A percentile compares a stretch with the other conserved stretches of the same genome.
These are phyloP conservation scores for Bipolaris cookei DNA, from an alignment of 2,329 filamentous ascomycete species.

Conservation along the genomic window DNA sequence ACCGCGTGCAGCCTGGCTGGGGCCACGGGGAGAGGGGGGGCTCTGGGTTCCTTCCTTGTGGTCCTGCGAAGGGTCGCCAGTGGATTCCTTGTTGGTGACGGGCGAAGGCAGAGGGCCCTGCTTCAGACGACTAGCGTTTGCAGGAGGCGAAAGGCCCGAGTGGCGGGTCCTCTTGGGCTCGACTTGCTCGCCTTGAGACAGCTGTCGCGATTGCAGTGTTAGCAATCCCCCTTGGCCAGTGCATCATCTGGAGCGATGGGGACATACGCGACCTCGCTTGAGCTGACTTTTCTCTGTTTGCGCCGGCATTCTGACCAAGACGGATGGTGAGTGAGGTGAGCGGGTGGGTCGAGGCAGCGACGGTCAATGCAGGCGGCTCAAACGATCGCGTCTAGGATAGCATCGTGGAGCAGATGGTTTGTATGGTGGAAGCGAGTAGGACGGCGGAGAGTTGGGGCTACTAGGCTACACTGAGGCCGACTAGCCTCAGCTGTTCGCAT, in stretches of 20 bases:
- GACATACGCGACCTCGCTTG: constrained; percentile 77
- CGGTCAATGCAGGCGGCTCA: constrained; percentile 28
- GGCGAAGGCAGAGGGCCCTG: constrained; percentile 76
- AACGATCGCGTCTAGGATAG: constrained; percentile 25
- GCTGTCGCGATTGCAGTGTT: constrained; percentile 56
- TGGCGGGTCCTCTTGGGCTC: constrained; percentile 85
- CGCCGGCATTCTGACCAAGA: constrained; percentile 59
- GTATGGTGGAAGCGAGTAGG: constrained; percentile 17
- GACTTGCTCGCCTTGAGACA: constrained; percentile 66
- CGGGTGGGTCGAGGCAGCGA: constrained; percentile 25
- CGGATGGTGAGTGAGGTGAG: not conserved
- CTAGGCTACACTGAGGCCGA: constrained; percentile 20
- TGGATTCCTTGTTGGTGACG: constrained; percentile 72
- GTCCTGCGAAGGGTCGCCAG: constrained; percentile 58
- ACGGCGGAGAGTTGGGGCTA: constrained; percentile 18
- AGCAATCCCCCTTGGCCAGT: constrained; percentile 15
- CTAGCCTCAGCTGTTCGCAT: constrained; percentile 26
- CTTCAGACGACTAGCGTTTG: constrained; percentile 58
- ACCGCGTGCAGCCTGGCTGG: constrained; percentile 49
- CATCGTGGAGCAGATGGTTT: constrained; percentile 19
- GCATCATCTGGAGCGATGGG: not conserved
- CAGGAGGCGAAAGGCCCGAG: constrained; percentile 63
- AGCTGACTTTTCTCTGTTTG: constrained; percentile 77
- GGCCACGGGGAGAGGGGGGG: constrained; percentile 57
- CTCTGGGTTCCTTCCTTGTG: constrained; percentile 75